These are phyloP conservation scores for Blastocystis sp. DNA, from an alignment of 352 stramenopile genomes.

Conservation along the genomic window DNA sequence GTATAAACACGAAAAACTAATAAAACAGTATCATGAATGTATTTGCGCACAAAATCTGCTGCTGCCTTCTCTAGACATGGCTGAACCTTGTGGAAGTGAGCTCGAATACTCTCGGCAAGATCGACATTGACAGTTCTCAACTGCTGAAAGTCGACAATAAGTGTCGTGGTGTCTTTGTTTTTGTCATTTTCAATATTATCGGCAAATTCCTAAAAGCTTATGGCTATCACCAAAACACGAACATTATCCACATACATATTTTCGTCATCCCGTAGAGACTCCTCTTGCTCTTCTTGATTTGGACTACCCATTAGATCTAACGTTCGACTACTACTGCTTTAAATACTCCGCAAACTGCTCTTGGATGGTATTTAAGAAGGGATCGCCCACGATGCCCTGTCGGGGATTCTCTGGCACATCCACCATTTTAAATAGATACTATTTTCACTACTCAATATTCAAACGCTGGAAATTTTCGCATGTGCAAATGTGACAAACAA, in stretches of 20 bases:
- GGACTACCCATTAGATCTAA: slow-evolving; percentile 24
- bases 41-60: slow-evolving; percentile 67
- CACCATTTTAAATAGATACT: background rate
- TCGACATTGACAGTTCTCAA: background rate
- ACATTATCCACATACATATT: background rate
- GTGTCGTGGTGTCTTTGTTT: background rate
- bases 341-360: slow-evolving; percentile 54
- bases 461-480: too few relatives aligned
- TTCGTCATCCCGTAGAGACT: background rate
- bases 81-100: slow-evolving; percentile 64
- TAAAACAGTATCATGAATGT: slow-evolving; percentile 65
- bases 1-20: background rate
- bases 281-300: background rate
- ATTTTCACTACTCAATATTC: background rate
- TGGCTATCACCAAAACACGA: background rate
- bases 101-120: slow-evolving; percentile 20
- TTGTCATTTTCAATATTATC: background rate
- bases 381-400: background rate
- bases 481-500: background rate
- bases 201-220: slow-evolving; percentile 26
- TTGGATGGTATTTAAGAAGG: slow-evolving; percentile 34
- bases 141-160: slow-evolving; percentile 44
- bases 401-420: background rate
- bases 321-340: background rate
- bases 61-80: slow-evolving; percentile 68